Evolutionary conservation across 768 basidiomycete species (phyloP).

Genomic region (Tylopilus sp.): DNA sequence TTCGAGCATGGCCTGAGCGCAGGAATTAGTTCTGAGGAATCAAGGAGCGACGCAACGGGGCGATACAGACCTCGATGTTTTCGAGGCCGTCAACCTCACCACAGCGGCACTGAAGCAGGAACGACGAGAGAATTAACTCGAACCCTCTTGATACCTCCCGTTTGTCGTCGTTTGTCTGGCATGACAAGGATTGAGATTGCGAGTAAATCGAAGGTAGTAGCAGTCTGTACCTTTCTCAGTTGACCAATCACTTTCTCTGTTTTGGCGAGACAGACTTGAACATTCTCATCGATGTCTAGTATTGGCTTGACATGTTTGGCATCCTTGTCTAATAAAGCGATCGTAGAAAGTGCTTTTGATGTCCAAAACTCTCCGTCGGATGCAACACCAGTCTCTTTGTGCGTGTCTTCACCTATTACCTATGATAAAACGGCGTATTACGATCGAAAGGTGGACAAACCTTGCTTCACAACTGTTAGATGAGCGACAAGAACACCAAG

Average conservation of each 20-base stretch:
- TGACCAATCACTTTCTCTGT: conserved; percentile 41
- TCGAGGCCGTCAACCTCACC: conserved; percentile 56
- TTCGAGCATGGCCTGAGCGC: conserved; percentile 54
- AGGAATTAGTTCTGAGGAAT: background rate
- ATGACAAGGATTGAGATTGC: background rate
- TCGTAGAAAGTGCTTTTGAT: conserved; percentile 54
- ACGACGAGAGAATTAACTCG: conserved; percentile 67
- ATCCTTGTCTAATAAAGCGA: conserved; percentile 59
- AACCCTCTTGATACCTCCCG: conserved; percentile 52
- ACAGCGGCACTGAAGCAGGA: conserved; percentile 71
- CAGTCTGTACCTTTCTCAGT: conserved; percentile 42
- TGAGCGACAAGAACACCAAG: conserved; percentile 72
- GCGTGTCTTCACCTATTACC: conserved; percentile 41
- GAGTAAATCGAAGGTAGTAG: background rate
- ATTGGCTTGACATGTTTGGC: conserved; percentile 60
- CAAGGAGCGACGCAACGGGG: background rate
- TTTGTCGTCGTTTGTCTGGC: conserved; percentile 13
- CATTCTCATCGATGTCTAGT: conserved; percentile 54
- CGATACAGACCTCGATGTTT: conserved; percentile 55
- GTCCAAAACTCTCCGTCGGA: conserved; percentile 81
- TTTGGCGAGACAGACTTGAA: conserved; percentile 42
- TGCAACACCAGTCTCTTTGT: conserved; percentile 57
- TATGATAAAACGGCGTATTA: background rate
- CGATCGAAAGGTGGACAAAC: conserved; percentile 30
- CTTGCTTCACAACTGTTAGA: conserved; percentile 47